Conservation (phyloP, 148 eudicot species). For the Rhododendron henanense region DNA sequence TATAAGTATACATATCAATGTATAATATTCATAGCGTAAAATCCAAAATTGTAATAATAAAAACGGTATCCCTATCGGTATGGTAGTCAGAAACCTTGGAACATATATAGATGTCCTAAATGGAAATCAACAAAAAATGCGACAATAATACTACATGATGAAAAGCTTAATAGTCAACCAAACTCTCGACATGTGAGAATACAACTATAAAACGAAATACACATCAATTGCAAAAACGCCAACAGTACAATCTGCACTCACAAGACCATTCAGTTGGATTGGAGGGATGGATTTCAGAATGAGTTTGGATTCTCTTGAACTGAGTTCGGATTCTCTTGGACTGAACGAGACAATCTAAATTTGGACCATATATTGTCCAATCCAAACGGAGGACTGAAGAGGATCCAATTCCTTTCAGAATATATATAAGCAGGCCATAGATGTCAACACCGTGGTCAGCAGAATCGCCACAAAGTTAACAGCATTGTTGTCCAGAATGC, state of each 20-base stretch:
- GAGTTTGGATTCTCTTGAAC: too few species aligned
- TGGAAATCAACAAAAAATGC: not conserved
- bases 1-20: too few species aligned
- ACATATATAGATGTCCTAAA: too few species aligned
- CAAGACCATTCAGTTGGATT: not conserved
- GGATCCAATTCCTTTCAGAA: constrained; percentile 25
- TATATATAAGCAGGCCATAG: constrained; percentile 35
- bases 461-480: constrained; percentile 49
- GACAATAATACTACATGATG: not conserved
- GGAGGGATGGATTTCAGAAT: constrained; percentile 26
- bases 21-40: too few species aligned
- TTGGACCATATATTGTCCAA: not conserved
- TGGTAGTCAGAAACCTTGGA: not conserved
- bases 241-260: not conserved
- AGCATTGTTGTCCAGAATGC: constrained; percentile 55
- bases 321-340: too few species aligned
- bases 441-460: constrained; percentile 42
- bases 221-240: not conserved
- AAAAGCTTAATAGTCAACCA: not conserved
- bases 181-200: not conserved
- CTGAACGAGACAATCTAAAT: too few species aligned
- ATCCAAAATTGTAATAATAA: too few species aligned
- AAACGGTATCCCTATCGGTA: not conserved
- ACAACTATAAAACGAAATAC: not conserved
- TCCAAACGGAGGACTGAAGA: not conserved